Evolutionary conservation across 306 rosid species (phyloP), one percentile per base, ranked within the genome.

Genomic region (Cajanus cajan): DNA sequence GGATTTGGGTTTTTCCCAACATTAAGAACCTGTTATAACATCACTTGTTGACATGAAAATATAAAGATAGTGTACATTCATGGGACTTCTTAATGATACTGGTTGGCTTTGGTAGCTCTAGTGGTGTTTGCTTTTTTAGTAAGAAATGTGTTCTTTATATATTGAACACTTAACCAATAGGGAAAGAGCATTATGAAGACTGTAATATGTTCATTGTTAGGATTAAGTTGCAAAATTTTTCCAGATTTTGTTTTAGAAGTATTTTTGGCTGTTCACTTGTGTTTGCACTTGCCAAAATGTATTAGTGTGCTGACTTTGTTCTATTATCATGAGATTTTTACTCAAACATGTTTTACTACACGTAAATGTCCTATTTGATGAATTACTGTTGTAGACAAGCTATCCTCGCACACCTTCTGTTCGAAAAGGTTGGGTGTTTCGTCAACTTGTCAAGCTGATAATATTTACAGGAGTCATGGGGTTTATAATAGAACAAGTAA

Each of bases 381-480:
- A 68, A 58, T 80, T 83, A n/a, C 48, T 82, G 55, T 78, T 82
- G 47, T 63, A 95, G 98, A 84, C 88, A 77, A 90, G 91, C 87
- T 95, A 95, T 86, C 98, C 98, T 54, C 96, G 93, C 45, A 86
- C 97, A 5, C 83, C 93, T 34, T 65, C 65, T n/a, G 70, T 96
- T 84, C 91, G 98, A 63, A 95, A 93, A 88, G 89, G 97, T 84
- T 95, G 99, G 99, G 90, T 95, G 77, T 82, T 79, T 73, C 97
- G 96, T 63, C 99, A 95, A 77, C 77, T 93, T 78, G 48, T 95
- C 66, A 93, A 93, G 89, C 85, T 95, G 90, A 74, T 95, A 79
- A 87, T 93, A 71, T 95, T 95, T 78, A 95, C 96, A 7, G 99
- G 99, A 82, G 84, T 95, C 57, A 93, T 95, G 99, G 98, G 98